Evolutionary conservation across 768 basidiomycete species (phyloP), one percentile per base, ranked within the genome.

Genomic region (Leccinum disarticulatum): DNA sequence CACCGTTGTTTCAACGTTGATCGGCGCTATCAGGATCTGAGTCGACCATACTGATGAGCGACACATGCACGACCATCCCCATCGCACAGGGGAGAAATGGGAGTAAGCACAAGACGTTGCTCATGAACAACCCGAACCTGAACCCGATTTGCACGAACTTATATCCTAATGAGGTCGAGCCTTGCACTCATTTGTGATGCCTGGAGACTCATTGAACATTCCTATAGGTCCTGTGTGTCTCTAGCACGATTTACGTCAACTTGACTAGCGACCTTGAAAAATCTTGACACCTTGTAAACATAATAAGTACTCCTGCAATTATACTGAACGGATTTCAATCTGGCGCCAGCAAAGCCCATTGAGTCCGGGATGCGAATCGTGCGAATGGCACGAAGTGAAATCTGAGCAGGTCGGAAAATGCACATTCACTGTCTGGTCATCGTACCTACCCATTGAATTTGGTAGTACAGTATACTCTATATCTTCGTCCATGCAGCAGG

Each of bases 91-190:
- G n/a, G n/a, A n/a, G n/a, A n/a, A n/a, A n/a, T n/a, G n/a, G n/a
- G n/a, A n/a, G n/a, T n/a, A n/a, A n/a, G n/a, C n/a, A n/a, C n/a
- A 76, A 64, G 41, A 80, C 80, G 22, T 74, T 91, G 25, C 68
- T 77, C 60, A 66, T 76, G 31, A 88, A 90, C 77, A 90, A 90
- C 75, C 87, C 84, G 3, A 86, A 89, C 66, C 69, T 90, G 57
- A 74, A 85, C 70, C 57, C 62, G 10, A 64, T 35, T 7, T 87
- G 85, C 73, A 70, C 69, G 35, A 86, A 86, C 74, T 78, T 88
- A 55, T 83, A 83, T 72, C 70, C 80, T 57, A 80, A 77, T 52
- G 86, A 88, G 80, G 87, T 88, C 63, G 65, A 8, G 14, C 27
- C 7, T 28, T 61, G 4, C 51, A 54, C 15, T 14, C 50, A 1